Base-by-base conservation (phyloP, 495 filamentous ascomycete genomes). In the Hyphodiscus hymeniophilus region DNA sequence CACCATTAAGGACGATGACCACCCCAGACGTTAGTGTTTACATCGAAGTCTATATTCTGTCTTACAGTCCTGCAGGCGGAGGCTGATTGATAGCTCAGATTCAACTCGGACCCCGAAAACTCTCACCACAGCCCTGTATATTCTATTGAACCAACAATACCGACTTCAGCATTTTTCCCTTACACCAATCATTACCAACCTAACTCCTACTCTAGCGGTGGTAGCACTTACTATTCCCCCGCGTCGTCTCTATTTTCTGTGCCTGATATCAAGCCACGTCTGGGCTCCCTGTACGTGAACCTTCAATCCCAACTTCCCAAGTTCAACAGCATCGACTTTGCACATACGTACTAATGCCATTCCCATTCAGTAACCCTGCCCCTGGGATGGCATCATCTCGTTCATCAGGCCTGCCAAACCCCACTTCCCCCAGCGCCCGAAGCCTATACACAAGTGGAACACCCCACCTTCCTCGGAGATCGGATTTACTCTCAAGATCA, bases 361-460 rank as follows among this genome's bases (percentile, higher is more conserved):
- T 59, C 63, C 52, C 57, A n/a, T 69, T 63, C 67, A 74, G 59
- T 57, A 70, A 63, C 38, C 59, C 68, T 47, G 63, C 70, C 51
- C 62, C 71, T 67, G 70, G 70, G 56, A 74, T 76, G 71, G 71
- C 73, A 68, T 71, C 68, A 63, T 67, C 66, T 58, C 72, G 72
- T 56, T 63, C 72, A 53, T 60, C 70, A 57, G 59, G 66, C 47
- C 50, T 76, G 52, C 70, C 74, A 52, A 70, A 71, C 55, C 70
- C 66, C 58, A 61, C 58, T 43, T 63, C 63, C 17, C 67, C 70
- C 41, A 72, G 55, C 54, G 56, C 68, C 39, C 68, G 74, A 63
- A 74, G 76, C 38, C 56, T 70, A 50, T 77, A 75, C 65, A 56
- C 66, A 31, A 50, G 66, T 26, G 47, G 70, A 49, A 70, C 71